Evolutionary conservation across 306 rosid genomes (phyloP).

Genomic region (Aeschynomene evenia): DNA sequence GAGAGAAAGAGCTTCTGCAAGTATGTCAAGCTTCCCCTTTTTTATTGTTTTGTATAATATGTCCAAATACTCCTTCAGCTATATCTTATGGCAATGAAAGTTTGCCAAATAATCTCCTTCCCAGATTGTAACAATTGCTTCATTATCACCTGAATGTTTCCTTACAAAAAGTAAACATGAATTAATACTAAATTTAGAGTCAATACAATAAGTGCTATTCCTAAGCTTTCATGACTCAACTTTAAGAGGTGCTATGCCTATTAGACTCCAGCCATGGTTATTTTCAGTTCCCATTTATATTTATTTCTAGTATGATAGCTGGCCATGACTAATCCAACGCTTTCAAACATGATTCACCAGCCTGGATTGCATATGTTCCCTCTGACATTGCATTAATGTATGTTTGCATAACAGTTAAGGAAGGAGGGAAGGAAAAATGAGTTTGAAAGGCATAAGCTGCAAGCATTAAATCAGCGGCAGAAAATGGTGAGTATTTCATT

Average conservation of each 20-base stretch:
- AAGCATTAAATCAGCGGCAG: slow-evolving; percentile 95
- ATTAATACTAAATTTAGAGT: slow-evolving; percentile 10
- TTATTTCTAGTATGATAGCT: not conserved
- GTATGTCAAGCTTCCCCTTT: slow-evolving; percentile 38
- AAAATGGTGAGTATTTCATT: slow-evolving; percentile 73
- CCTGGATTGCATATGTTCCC: slow-evolving; percentile 16
- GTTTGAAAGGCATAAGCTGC: slow-evolving; percentile 97
- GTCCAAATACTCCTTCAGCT: slow-evolving; percentile 1
- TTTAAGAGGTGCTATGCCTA: slow-evolving; percentile 11
- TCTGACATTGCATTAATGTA: slow-evolving; percentile 26
- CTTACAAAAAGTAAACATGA: not conserved
- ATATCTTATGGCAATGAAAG: slow-evolving; percentile 13
- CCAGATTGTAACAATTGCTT: slow-evolving; percentile 5
- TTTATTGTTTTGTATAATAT: not conserved
- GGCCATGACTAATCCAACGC: not conserved
- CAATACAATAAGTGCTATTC: not conserved
- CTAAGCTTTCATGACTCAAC: slow-evolving; percentile 15
- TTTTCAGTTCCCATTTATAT: not conserved
- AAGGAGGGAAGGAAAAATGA: slow-evolving; percentile 98
- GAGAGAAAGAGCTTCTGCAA: slow-evolving; percentile 94
- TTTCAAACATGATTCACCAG: slow-evolving; percentile 15
- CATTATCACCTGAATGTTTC: not conserved
- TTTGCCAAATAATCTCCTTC: not conserved
- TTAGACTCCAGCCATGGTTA: not conserved
- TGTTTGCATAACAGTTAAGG: slow-evolving; percentile 56